phyloP scores from a whole-genome alignment of 2,329 filamentous ascomycete genomes.

The Scedosporium dehoogii region DNA sequence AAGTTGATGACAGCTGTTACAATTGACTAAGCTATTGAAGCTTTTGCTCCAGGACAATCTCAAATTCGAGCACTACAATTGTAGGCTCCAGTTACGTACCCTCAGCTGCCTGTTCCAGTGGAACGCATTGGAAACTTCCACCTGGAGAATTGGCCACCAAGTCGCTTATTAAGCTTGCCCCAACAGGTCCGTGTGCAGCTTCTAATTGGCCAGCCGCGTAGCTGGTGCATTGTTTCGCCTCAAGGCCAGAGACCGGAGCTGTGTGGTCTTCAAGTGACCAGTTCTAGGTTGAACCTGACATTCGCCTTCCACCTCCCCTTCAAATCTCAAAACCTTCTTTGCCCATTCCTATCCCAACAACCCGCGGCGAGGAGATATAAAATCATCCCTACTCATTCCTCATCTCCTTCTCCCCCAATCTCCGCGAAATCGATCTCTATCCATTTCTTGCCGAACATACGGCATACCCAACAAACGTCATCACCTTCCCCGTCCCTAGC shows the following conservation, averaged over 20 bases:
- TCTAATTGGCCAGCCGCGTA: conserved; percentile 4
- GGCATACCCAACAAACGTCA: background rate
- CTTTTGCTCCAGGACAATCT: background rate
- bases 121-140: conserved; percentile 7
- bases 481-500: background rate
- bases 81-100: conserved; percentile 2
- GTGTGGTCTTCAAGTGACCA: background rate
- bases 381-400: background rate
- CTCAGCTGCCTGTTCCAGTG: conserved; percentile 4
- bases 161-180: background rate
- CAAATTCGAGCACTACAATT: background rate
- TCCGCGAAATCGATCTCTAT: background rate
- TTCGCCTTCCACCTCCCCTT: background rate
- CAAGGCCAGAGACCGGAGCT: conserved; percentile 2
- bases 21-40: background rate
- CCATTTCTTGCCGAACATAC: background rate
- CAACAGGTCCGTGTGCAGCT: background rate
- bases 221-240: conserved; percentile 1
- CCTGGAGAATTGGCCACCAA: conserved; percentile 2
- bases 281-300: background rate
- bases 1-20: background rate
- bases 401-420: background rate
- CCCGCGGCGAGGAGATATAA: conserved; percentile 3
- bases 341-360: background rate
- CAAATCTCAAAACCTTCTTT: background rate